A percentile compares a stretch with the other conserved stretches of the same genome.
These are phyloP conservation scores for Lasiodiplodia hormozganensis DNA, from an alignment of 2,329 filamentous ascomycete genomes.

Conservation along the genomic window DNA sequence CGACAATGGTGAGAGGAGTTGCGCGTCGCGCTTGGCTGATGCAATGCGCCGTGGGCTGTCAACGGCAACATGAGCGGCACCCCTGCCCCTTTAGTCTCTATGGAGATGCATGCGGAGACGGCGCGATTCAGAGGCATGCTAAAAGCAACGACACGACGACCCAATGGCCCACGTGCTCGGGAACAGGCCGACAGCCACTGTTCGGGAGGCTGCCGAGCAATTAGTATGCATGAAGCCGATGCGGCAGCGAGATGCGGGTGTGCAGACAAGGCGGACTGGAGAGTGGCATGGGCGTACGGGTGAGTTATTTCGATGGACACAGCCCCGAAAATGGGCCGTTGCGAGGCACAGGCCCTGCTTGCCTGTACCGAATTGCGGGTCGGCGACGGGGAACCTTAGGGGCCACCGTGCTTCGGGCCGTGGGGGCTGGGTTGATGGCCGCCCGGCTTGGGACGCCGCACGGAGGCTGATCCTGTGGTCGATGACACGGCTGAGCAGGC, in stretches of 20 bases:
- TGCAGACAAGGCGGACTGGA: no score
- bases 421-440: neutral
- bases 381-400: conserved; percentile 1
- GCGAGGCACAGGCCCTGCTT: neutral
- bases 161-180: neutral
- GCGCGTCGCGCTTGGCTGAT: conserved; percentile 16
- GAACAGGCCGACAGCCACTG: neutral
- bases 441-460: neutral
- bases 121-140: conserved; percentile 9
- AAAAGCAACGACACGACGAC: conserved; percentile 12
- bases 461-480: neutral
- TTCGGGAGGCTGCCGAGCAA: neutral
- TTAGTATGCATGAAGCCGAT: neutral
- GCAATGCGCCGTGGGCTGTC: neutral
- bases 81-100: conserved; percentile 13
- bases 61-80: neutral
- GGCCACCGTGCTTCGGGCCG: conserved; percentile 7
- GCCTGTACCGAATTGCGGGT: neutral
- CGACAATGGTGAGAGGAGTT: neutral
- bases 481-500: neutral
- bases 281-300: neutral
- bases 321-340: conserved; percentile 19
- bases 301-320: neutral
- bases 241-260: no score
- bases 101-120: conserved; percentile 1